phyloP scores from a whole-genome alignment of 2,329 filamentous ascomycete species.

The Blumeriella jaapii region DNA sequence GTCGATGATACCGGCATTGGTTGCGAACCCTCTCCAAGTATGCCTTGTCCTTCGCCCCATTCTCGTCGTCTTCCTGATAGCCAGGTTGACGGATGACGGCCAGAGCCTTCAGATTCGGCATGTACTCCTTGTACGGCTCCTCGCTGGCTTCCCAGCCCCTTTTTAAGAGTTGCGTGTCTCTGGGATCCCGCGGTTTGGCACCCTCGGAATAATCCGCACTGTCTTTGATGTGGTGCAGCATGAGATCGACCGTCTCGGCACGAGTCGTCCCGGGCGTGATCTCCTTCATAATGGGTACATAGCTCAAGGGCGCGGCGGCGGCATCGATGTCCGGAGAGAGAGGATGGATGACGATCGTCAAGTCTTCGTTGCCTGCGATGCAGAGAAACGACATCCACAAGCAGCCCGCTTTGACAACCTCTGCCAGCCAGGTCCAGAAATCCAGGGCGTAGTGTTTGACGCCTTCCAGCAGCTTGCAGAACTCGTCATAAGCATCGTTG shows the following conservation, averaged over 20 bases:
- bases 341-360: conserved; percentile 3
- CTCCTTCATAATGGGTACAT: neutral
- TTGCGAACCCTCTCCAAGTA: conserved; percentile 1
- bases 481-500: neutral
- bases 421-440: conserved; percentile 5
- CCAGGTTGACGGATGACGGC: neutral
- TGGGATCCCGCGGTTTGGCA: neutral
- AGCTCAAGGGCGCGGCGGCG: neutral
- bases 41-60: neutral
- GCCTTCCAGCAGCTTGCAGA: neutral
- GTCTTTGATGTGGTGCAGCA: conserved; percentile 2
- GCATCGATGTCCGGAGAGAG: no score
- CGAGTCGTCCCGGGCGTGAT: conserved; percentile 3
- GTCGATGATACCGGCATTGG: conserved; percentile 3
- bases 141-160: conserved; percentile 1
- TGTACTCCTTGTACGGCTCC: conserved; percentile 2
- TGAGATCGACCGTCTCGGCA: neutral
- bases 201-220: neutral
- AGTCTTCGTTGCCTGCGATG: conserved; percentile 1
- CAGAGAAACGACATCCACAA: conserved; percentile 2
- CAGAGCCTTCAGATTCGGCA: conserved; percentile 2
- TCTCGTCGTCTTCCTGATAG: conserved; percentile 1
- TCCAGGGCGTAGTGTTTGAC: conserved; percentile 5
- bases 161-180: conserved; percentile 3
- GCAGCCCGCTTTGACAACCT: conserved; percentile 1